Base-by-base conservation (phyloP, 192 early-diverging fungal species). In the Backusella parvicylindrica region DNA sequence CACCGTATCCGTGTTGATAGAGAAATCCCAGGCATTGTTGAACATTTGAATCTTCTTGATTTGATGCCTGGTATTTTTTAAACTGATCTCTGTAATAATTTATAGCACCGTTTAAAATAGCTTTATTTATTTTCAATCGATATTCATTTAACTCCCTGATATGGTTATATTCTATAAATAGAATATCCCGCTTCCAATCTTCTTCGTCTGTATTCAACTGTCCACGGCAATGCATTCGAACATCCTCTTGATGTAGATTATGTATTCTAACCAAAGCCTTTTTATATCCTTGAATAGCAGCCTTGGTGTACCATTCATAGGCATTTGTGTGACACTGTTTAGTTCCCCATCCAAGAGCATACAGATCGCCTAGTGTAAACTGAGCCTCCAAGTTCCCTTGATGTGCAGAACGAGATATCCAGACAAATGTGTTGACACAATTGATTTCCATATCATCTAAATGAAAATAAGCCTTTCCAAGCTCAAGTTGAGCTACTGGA, bases 111-210 rank as follows among this genome's bases (percentile, higher is more conserved):
- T 47, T 47, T 47, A 47, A 6, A 47, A 47, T 18, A 6, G 18
- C 16, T 18, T 47, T 47, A 4, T 0, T 6, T 6, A 0, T 18
- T n/a, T 47, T 0, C 18, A 47, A 0, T 47, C 43, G 43, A 18
- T 47, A 47, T 18, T 47, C 43, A 5, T n/a, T n/a, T 6, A n/a
- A 0, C 6, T 47, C 18, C 16, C 43, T 47, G 43, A 47, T 0
- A 4, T 47, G 16, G 0, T 0, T 47, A 18, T n/a, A 1, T 47
- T 6, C 5, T 18, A 0, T 0, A 47, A 16, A 18, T 6, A 18
- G 0, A 47, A 0, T 0, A n/a, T n/a, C n/a, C 0, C 12, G 0
- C 5, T 0, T 0, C 41, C 16, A 47, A 18, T 1, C 41, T 47
- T 0, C 1, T 47, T 47, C 41, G 4, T 6, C 16, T 1, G 3